These are phyloP conservation scores for Boletus edulis DNA, from an alignment of 768 basidiomycete species.

Conservation along the genomic window DNA sequence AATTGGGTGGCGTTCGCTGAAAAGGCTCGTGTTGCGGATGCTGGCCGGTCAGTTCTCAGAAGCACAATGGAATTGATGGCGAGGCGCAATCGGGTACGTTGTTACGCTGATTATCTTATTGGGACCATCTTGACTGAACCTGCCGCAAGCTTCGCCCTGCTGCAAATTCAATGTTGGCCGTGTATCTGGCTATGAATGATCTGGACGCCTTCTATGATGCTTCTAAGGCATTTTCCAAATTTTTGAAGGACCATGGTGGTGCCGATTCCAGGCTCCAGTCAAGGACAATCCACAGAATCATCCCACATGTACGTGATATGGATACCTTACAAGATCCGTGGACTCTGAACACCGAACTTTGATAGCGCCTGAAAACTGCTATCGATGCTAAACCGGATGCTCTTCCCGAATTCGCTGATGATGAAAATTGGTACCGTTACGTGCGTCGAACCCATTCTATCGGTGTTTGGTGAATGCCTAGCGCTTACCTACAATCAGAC, in stretches of 20 bases:
- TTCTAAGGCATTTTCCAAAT: conserved; percentile 35
- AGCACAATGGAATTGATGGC: conserved; percentile 9
- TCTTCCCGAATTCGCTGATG: conserved; percentile 34
- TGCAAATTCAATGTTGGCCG: neutral
- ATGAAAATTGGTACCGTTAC: conserved; percentile 35
- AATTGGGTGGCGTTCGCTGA: conserved; percentile 37
- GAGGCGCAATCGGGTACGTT: conserved; percentile 17
- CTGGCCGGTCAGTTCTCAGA: neutral
- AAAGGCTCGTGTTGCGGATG: conserved; percentile 2
- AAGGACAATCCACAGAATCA: conserved; percentile 32
- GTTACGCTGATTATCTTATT: neutral
- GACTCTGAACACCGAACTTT: neutral
- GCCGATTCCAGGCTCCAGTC: conserved; percentile 18
- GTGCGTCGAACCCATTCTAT: conserved; percentile 16
- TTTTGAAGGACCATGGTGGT: conserved; percentile 31
- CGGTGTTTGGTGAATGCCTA: neutral
- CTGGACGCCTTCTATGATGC: conserved; percentile 34
- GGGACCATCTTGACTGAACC: neutral
- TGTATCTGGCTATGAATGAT: conserved; percentile 9
- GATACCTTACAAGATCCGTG: neutral
- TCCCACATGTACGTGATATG: conserved; percentile 38
- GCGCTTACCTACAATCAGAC: conserved; percentile 5
- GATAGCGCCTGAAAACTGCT: conserved; percentile 34
- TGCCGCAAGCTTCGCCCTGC: conserved; percentile 6
- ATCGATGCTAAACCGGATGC: conserved; percentile 23